Conservation (phyloP, 352 stramenopile genomes). For the Globisporangium paroecandrum region DNA sequence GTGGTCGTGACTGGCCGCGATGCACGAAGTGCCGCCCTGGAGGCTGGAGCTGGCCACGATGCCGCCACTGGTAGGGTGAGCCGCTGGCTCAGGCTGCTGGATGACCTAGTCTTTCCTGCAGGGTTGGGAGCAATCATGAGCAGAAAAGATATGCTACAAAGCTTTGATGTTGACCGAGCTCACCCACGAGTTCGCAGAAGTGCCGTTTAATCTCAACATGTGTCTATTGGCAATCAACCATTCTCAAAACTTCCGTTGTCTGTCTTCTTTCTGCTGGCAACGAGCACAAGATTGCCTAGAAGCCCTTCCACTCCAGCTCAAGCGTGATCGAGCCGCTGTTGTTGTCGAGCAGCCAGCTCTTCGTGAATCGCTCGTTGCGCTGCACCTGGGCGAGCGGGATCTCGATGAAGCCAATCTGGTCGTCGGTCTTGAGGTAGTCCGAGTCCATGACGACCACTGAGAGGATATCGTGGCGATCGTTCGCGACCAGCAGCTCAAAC, state of each 20-base stretch:
- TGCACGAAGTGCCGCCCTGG: not conserved
- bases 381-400: conserved; percentile 41
- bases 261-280: not conserved
- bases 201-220: conserved; percentile 5
- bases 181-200: not conserved
- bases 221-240: not conserved
- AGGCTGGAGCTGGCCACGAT: conserved; percentile 10
- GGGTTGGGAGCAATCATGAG: no score
- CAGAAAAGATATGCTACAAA: not conserved
- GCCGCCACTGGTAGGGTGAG: conserved; percentile 3
- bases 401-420: conserved; percentile 36
- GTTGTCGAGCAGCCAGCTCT: conserved; percentile 39
- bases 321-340: conserved; percentile 33
- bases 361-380: conserved; percentile 23
- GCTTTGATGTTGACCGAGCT: conserved; percentile 7
- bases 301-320: conserved; percentile 43
- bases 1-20: not conserved
- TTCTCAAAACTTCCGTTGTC: not conserved
- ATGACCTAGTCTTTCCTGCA: no score
- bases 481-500: conserved; percentile 38
- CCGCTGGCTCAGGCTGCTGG: not conserved
- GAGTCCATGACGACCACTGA: conserved; percentile 44
- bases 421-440: conserved; percentile 42
- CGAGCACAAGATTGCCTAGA: conserved; percentile 12
- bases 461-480: conserved; percentile 36